phyloP scores from a whole-genome alignment of 352 stramenopile genomes.

The Pythium rhizo-oryzae region DNA sequence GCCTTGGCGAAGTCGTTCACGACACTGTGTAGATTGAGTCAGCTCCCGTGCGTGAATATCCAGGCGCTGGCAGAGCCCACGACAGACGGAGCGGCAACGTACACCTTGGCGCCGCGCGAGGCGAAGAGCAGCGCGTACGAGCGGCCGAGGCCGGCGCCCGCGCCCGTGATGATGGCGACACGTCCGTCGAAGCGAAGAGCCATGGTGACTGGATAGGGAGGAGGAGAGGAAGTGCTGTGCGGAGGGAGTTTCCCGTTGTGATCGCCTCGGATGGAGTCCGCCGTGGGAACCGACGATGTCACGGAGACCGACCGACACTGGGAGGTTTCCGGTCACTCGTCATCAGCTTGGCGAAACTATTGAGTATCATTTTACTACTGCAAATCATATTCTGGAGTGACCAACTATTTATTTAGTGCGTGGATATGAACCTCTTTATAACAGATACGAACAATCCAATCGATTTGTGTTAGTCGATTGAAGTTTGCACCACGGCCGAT shows the following conservation, averaged over 20 bases:
- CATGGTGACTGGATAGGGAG: slow-evolving; percentile 15
- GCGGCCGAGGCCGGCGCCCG: slow-evolving; percentile 72
- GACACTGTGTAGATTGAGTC: slow-evolving; percentile 40
- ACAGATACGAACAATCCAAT: slow-evolving; percentile 4
- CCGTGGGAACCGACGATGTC: slow-evolving; percentile 17
- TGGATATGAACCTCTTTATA: not conserved
- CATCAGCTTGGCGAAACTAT: not conserved
- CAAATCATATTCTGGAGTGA: not conserved
- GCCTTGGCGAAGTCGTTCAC: slow-evolving; percentile 77
- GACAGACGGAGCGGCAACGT: slow-evolving; percentile 33
- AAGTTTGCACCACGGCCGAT: slow-evolving; percentile 16
- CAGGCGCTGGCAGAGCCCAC: not conserved
- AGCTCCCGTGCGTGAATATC: not conserved
- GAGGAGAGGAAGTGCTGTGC: slow-evolving; percentile 8
- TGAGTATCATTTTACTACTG: not conserved
- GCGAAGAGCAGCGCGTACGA: slow-evolving; percentile 77
- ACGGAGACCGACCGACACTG: not conserved
- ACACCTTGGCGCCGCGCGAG: slow-evolving; percentile 82
- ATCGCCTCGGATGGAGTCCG: not conserved
- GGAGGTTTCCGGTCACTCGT: slow-evolving; percentile 12
- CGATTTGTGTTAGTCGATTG: slow-evolving; percentile 18
- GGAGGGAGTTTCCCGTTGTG: slow-evolving; percentile 23
- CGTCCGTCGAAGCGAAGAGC: slow-evolving; percentile 75
- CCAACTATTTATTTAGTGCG: no score
- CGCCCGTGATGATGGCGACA: slow-evolving; percentile 81